Evolutionary conservation across 805 yeast species (phyloP), one percentile per base, ranked within the genome.

Genomic region (Yamadazyma endophytica): DNA sequence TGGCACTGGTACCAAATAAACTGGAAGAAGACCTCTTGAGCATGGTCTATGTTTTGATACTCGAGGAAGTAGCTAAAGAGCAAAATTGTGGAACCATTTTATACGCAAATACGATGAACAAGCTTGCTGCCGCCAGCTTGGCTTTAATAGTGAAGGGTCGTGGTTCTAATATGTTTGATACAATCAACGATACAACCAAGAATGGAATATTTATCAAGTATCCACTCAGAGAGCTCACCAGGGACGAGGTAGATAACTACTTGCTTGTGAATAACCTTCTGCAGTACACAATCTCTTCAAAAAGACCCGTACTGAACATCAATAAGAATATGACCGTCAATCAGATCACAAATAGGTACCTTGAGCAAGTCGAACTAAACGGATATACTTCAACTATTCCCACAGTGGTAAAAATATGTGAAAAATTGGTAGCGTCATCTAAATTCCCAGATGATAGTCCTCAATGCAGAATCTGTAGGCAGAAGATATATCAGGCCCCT

Each of bases 341-440:
- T 46, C 94, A 86, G 48, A 68, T 90, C 29, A 79, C 88, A 1
- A 64, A 76, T 17, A 73, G 77, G 29, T 90, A 90, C 54, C 86
- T 86, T 45, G 69, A 64, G 18, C 67, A 69, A 20, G 75, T 89
- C 15, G 95, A 86, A 47, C 68, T 69, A 5, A 61, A 64, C 7
- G 88, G 79, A 11, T 88, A 88, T 50, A 88, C 95, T 0, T 85
- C 90, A 35, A 84, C 90, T 2, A 88, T 89, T 3, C 82, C 96
- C 0, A 89, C 97, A 0, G 97, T 90, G 13, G 88, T 88, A 9
- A 80, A 85, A 43, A 88, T 95, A 0, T 96, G 92, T 4, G 79
- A 79, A 28, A 88, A 90, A 52, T 58, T 89, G 26, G 70, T 68
- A 2, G 65, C 65, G 6, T 85, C 84, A 0, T 37, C 47, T 1